Evolutionary conservation across 1,284 basidiomycete species (phyloP).

Genomic region (Pseudozyma flocculosa): DNA sequence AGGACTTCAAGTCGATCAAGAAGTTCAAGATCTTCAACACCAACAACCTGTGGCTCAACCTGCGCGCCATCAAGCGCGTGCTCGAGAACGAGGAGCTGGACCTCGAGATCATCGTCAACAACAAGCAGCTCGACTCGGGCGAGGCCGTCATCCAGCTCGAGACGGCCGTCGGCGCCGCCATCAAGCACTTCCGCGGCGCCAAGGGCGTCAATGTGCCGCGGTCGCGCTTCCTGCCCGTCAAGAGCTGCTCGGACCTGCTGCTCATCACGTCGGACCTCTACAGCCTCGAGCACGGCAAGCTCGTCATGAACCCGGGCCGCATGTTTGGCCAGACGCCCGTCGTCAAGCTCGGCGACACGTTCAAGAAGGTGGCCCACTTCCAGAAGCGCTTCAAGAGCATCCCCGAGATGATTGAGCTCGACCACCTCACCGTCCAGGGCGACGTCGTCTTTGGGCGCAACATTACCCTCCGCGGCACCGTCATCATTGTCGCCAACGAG

Average conservation of each 20-base stretch:
- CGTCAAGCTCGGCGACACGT: conserved; percentile 86
- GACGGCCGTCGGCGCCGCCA: conserved; percentile 94
- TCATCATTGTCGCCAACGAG: conserved; percentile 77
- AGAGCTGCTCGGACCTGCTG: conserved; percentile 68
- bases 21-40: conserved; percentile 64
- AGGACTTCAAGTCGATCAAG: conserved; percentile 90
- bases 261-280: conserved; percentile 98
- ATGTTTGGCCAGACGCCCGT: conserved; percentile 84
- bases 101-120: conserved; percentile 93
- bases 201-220: conserved; percentile 98
- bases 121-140: conserved; percentile 67
- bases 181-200: conserved; percentile 89
- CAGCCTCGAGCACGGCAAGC: conserved; percentile 88
- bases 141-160: conserved; percentile 87
- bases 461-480: conserved; percentile 67
- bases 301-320: conserved; percentile 68
- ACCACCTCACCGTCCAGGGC: conserved; percentile 93
- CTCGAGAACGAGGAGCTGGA: conserved; percentile 81
- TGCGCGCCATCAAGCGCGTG: conserved; percentile 84
- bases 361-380: conserved; percentile 87
- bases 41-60: conserved; percentile 97
- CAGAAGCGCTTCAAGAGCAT: conserved; percentile 98
- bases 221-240: conserved; percentile 91
- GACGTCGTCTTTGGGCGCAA: conserved; percentile 95
- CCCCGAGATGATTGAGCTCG: conserved; percentile 77